Percentiles rank a stretch among this genome's conserved stretches.
These are phyloP conservation scores for Podaxis sp. DNA, from an alignment of 768 basidiomycete genomes.

Conservation along the genomic window DNA sequence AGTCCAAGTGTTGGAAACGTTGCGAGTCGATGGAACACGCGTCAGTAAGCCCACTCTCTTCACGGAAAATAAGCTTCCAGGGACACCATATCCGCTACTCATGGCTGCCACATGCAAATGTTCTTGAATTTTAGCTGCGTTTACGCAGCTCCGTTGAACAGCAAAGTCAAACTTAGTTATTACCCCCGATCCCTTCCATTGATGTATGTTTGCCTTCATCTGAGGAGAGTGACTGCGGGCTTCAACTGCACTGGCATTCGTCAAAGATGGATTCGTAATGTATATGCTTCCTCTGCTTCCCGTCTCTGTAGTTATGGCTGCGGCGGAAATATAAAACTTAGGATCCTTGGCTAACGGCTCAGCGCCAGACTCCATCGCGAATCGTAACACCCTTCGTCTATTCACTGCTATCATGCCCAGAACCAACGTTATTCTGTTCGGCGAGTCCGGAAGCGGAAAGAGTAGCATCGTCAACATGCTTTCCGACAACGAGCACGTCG, in stretches of 20 bases:
- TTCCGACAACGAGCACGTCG: constrained; percentile 17
- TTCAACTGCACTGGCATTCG: no score
- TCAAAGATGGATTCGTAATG: no score
- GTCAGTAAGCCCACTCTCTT: background rate
- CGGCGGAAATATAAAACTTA: background rate
- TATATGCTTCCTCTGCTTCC: no score
- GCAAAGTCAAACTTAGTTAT: background rate
- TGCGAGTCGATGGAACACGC: background rate
- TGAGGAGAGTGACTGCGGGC: no score
- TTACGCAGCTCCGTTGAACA: background rate
- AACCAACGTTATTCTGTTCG: constrained; percentile 34
- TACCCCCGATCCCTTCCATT: background rate
- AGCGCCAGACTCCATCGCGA: background rate
- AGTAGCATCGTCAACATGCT: constrained; percentile 34
- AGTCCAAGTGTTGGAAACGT: background rate
- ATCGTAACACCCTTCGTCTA: background rate
- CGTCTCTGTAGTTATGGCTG: background rate
- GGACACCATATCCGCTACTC: background rate
- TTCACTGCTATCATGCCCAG: background rate
- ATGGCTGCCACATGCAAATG: background rate
- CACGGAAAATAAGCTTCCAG: background rate
- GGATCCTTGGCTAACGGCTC: background rate
- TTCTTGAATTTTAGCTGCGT: background rate
- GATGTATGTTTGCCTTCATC: background rate
- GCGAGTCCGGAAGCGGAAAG: constrained; percentile 33